A percentile compares a stretch with the other conserved stretches of the same genome.
Conservation (phyloP, 805 yeast species). For the Danielozyma ontarioensis region DNA sequence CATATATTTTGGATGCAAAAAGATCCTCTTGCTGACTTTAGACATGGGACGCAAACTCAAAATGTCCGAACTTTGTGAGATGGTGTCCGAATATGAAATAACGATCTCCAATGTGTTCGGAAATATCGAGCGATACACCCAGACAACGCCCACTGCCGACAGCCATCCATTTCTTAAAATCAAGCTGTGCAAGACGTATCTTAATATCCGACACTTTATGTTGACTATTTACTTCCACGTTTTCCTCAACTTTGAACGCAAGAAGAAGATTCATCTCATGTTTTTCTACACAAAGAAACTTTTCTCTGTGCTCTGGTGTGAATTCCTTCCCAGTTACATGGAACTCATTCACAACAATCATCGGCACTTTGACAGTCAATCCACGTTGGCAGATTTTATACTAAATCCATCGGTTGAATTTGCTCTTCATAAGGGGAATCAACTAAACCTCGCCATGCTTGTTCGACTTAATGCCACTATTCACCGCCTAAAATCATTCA, state of each 20-base stretch:
- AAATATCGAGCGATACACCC: slow-evolving; percentile 1
- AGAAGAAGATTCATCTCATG: slow-evolving; percentile 20
- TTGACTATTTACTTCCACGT: slow-evolving; percentile 28
- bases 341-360: slow-evolving; percentile 26
- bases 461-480: slow-evolving; percentile 20
- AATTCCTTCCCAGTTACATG: slow-evolving; percentile 25
- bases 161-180: slow-evolving; percentile 8
- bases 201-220: slow-evolving; percentile 14
- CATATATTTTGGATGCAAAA: slow-evolving; percentile 12
- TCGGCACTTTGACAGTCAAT: slow-evolving; percentile 35
- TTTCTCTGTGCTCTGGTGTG: slow-evolving; percentile 18
- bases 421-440: slow-evolving; percentile 31
- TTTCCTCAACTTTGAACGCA: slow-evolving; percentile 34
- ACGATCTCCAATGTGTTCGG: neutral
- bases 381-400: slow-evolving; percentile 26
- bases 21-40: slow-evolving; percentile 18
- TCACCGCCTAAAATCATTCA: slow-evolving; percentile 12
- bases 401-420: slow-evolving; percentile 35
- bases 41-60: slow-evolving; percentile 13
- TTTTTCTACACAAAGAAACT: slow-evolving; percentile 30
- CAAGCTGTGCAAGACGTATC: slow-evolving; percentile 9
- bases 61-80: slow-evolving; percentile 13
- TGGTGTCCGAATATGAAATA: slow-evolving; percentile 2
- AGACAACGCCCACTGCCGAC: neutral
- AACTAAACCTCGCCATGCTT: slow-evolving; percentile 19